A percentile compares a stretch with the other conserved stretches of the same genome.
These are phyloP conservation scores for Pinus tabuliformis DNA, from an alignment of 75 land plant species.

Conservation along the genomic window DNA sequence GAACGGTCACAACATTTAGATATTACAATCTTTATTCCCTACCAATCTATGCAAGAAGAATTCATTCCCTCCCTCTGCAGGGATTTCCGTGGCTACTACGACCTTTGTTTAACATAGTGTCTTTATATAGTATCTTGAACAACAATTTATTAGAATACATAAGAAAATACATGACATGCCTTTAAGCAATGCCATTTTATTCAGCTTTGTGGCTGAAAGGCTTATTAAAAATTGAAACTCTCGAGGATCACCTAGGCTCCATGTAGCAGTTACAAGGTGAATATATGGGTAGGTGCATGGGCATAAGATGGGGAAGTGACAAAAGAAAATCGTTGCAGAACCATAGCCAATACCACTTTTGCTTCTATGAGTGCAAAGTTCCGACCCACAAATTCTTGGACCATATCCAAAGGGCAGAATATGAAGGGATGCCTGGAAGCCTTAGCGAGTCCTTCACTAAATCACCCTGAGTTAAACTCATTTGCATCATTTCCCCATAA, in stretches of 20 bases:
- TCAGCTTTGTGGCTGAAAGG: too few species aligned
- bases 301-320: constrained; percentile 34
- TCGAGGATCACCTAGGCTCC: constrained; percentile 22
- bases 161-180: too few species aligned
- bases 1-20: too few species aligned
- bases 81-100: too few species aligned
- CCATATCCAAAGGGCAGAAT: constrained; percentile 47
- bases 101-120: too few species aligned
- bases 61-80: too few species aligned
- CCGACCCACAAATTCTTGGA: constrained; percentile 41
- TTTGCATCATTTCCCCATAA: constrained; percentile 56
- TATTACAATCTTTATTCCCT: too few species aligned
- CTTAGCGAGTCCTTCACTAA: constrained; percentile 13
- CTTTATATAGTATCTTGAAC: too few species aligned
- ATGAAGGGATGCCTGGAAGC: constrained; percentile 15
- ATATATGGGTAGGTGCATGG: constrained; percentile 32
- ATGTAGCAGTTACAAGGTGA: constrained; percentile 26
- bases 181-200: too few species aligned
- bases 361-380: constrained; percentile 41
- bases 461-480: constrained; percentile 58
- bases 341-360: constrained; percentile 30
- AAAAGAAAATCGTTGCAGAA: constrained; percentile 41
- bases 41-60: too few species aligned
- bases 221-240: too few species aligned
- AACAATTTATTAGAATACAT: too few species aligned